These are phyloP conservation scores for Trichodelitschia bisporula DNA, from an alignment of 495 filamentous ascomycete species.

Conservation along the genomic window DNA sequence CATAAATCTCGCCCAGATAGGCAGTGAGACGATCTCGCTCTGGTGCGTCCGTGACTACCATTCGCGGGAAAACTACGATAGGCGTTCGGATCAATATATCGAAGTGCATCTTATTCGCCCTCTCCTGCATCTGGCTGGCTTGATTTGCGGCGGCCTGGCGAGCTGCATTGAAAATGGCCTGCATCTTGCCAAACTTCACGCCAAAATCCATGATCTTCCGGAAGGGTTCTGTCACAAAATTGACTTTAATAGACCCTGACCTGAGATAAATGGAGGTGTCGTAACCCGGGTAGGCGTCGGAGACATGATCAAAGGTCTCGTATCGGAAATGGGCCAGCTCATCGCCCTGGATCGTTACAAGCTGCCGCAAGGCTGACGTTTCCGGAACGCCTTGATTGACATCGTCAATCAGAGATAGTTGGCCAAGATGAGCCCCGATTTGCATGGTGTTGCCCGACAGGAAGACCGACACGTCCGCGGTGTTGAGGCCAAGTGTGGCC, in stretches of 20 bases:
- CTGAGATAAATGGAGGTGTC: slow-evolving; percentile 73
- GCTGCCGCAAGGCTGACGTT: slow-evolving; percentile 57
- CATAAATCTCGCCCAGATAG: slow-evolving; percentile 91
- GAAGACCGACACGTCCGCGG: slow-evolving; percentile 76
- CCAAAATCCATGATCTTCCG: slow-evolving; percentile 94
- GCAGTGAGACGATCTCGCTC: slow-evolving; percentile 67
- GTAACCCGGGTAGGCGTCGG: slow-evolving; percentile 68
- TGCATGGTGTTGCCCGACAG: slow-evolving; percentile 64
- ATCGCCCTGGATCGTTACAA: slow-evolving; percentile 82
- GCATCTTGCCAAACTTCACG: slow-evolving; percentile 98
- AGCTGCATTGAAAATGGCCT: slow-evolving; percentile 93
- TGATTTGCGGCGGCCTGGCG: slow-evolving; percentile 87
- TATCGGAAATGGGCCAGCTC: slow-evolving; percentile 96
- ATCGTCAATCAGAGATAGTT: slow-evolving; percentile 74
- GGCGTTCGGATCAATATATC: slow-evolving; percentile 84
- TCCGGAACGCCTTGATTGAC: slow-evolving; percentile 73
- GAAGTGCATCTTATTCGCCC: slow-evolving; percentile 71
- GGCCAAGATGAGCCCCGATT: slow-evolving; percentile 63
- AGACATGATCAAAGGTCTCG: slow-evolving; percentile 69
- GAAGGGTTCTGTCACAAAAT: slow-evolving; percentile 90
- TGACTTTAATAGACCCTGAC: slow-evolving; percentile 84
- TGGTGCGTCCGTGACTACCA: slow-evolving; percentile 32
- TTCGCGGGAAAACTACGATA: slow-evolving; percentile 76
- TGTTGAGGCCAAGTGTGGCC: slow-evolving; percentile 75
- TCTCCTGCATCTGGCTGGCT: slow-evolving; percentile 77